Evolutionary conservation across 1,139 yeast species (phyloP), one percentile per base, ranked within the genome.

Genomic region (Sugiyamaella grinbergsii): DNA sequence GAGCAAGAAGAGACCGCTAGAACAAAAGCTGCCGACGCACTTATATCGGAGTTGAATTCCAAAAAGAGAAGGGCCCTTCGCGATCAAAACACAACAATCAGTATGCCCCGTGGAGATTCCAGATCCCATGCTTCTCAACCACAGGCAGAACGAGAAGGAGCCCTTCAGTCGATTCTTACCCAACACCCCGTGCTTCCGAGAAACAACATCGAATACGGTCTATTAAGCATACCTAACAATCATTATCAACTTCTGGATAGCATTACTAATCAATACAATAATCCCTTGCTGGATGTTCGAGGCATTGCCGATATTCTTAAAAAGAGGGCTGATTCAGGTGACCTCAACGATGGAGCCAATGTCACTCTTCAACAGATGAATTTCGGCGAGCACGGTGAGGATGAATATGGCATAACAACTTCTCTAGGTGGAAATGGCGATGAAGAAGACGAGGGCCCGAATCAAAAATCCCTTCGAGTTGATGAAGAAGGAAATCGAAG

Each of bases 251-350:
- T 55, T 41, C 33, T 52, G 39, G 50, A 49, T 20, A 36, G 52
- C 16, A 43, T 52, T 8, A 53, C 44, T 34, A 48, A 52, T 29
- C 56, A 55, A 2, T 32, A 45, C 23, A 53, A 54, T 4, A 42
- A 55, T 16, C 53, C 52, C n/a, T 47, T 62, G 8, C 52, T 63
- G n/a, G 63, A 61, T 46, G 60, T 62, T 1, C 58, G 53, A 13
- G 51, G 40, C 23, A 58, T 64, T 13, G 49, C 53, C 32, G 61
- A 56, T 4, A 58, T 57, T 42, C 57, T 62, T 58, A 58, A 64
- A 47, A 59, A 65, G 1, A 63, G 60, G 40, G 57, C 60, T 6
- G 47, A 18, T 11, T 41, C 38, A 28, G 26, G 22, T n/a, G 41
- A 41, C 18, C 42, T 11, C 13, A 19, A 34, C n/a, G 48, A 43